Base-by-base conservation (phyloP, 352 stramenopile genomes). In the Phytophthora cactorum region DNA sequence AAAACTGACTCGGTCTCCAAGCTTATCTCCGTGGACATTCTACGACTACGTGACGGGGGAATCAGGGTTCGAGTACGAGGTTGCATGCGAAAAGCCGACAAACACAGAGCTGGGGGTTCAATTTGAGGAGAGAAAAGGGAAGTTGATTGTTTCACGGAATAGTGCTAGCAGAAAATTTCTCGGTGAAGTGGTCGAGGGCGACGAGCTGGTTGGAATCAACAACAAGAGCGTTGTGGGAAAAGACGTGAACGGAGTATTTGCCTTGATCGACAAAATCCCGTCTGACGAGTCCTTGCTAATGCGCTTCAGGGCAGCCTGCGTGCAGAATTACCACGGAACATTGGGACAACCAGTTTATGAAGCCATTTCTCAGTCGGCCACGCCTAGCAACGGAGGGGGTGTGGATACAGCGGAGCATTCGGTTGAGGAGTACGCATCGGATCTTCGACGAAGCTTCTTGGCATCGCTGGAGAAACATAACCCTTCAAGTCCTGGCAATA, bases 171-270 rank as follows among this genome's bases (percentile, higher is more conserved):
- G 66, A 17, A 64, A 72, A 28, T 62, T 64, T 15, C 34, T 77
- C 29, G 53, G 55, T 25, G 65, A 79, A 55, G 62, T 85, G 28
- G 31, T 53, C 7, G 58, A 78, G 41, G 80, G 76, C 11, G 87
- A 95, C 49, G 79, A 92, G 52, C 70, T 91, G n/a, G 72, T 95
- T 1, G 67, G 62, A 8, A 67, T 95, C 15, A 91, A 92, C 67
- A 81, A 81, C 57, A 70, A 79, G 10, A 82, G 61, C 32, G 60
- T 90, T 5, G 43, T 79, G 22, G 69, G 66, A 5, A 84, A 89
- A 38, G 53, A 73, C n/a, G 41, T 61, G 4, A 72, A 66, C 3
- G 74, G 85, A 1, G 67, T 87, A 7, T 44, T 70, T 1, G 38
- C 31, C 1, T 46, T 89, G n/a, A 67, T 89, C 22, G 66, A 69